Percentiles rank a stretch among this genome's conserved stretches.
These are phyloP conservation scores for Mucuna pruriens DNA, from an alignment of 306 rosid species.

Conservation along the genomic window DNA sequence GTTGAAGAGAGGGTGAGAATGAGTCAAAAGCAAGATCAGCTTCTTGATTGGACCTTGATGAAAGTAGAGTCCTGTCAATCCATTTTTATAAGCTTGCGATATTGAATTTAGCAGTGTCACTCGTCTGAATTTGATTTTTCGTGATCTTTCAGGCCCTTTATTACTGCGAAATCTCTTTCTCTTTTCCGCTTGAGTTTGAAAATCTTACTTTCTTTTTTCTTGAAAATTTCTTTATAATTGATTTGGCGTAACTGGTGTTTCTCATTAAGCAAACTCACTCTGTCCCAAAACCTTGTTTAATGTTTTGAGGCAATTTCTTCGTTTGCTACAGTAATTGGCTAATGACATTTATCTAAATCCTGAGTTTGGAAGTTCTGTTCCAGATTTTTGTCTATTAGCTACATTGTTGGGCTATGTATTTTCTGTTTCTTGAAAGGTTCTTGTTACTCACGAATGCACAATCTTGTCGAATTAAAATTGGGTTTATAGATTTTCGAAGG, in stretches of 20 bases:
- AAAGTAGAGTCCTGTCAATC: constrained; percentile 49
- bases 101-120: constrained; percentile 56
- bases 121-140: constrained; percentile 64
- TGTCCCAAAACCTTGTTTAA: constrained; percentile 65
- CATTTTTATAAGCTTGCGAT: constrained; percentile 55
- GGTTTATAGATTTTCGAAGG: too few relatives aligned
- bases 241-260: background rate
- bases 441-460: background rate
- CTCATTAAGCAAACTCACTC: constrained; percentile 70
- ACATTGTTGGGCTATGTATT: background rate
- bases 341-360: background rate
- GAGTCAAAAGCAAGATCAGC: constrained; percentile 62
- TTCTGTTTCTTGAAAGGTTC: background rate
- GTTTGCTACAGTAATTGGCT: constrained; percentile 58
- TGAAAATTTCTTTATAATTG: background rate
- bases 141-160: constrained; percentile 69
- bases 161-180: constrained; percentile 46
- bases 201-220: background rate
- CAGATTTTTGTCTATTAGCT: background rate
- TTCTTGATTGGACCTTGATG: constrained; percentile 57
- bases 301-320: constrained; percentile 91
- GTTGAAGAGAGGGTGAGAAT: background rate
- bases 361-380: background rate
- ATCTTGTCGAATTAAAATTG: too few relatives aligned
- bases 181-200: background rate